Conservation (phyloP, 2,329 filamentous ascomycete genomes). For the Triangularia setosa region DNA sequence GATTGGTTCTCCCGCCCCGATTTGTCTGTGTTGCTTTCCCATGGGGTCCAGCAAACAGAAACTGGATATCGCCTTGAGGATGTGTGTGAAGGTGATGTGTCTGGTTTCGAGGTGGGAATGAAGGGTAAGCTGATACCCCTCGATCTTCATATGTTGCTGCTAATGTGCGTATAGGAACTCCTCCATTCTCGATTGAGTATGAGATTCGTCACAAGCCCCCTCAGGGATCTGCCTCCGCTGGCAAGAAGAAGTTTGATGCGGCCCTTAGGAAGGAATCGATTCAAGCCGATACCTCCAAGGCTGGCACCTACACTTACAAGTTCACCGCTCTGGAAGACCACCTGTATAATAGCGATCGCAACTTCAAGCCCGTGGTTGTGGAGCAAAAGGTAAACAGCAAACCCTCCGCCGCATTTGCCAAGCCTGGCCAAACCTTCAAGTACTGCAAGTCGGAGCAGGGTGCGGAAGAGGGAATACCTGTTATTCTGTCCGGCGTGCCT, state of each 20-base stretch:
- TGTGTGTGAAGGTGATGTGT: conserved; percentile 92
- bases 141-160: not conserved
- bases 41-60: conserved; percentile 53
- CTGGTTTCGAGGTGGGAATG: conserved; percentile 77
- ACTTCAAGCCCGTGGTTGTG: conserved; percentile 62
- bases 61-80: conserved; percentile 67
- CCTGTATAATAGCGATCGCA: conserved; percentile 72
- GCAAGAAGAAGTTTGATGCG: conserved; percentile 70
- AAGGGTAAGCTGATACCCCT: conserved; percentile 53
- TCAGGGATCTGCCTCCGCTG: conserved; percentile 61
- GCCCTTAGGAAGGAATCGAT: conserved; percentile 73
- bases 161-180: conserved; percentile 54
- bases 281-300: conserved; percentile 77
- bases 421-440: conserved; percentile 89
- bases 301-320: conserved; percentile 81
- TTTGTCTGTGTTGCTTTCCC: conserved; percentile 62
- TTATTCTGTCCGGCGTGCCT: conserved; percentile 75
- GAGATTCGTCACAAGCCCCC: conserved; percentile 69
- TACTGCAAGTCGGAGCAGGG: conserved; percentile 84
- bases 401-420: conserved; percentile 75
- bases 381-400: conserved; percentile 81
- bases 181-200: conserved; percentile 82
- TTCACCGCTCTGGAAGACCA: conserved; percentile 80
- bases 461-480: conserved; percentile 81
- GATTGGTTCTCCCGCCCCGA: conserved; percentile 81